Base-by-base conservation (phyloP, 805 yeast species). In the Wickerhamiella qilinensis region DNA sequence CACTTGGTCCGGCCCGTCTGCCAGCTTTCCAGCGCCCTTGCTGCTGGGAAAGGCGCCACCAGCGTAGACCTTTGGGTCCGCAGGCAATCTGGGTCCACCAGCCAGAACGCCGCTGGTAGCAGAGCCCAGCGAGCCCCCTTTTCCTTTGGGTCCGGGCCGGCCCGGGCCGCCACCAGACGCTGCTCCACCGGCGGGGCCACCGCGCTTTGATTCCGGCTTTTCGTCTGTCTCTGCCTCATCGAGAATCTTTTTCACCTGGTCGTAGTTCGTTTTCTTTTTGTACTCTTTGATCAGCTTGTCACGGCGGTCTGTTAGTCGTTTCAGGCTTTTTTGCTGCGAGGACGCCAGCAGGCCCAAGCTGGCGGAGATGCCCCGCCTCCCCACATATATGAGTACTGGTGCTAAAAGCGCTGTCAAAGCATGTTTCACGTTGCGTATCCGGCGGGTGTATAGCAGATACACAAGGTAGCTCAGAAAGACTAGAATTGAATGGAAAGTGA, bases 231-330 rank as follows among this genome's bases (percentile, higher is more conserved):
- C 82, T 46, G 71, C 85, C 49, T 85, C 66, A 37, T 68, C 70
- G 33, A 86, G 59, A 34, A 86, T 64, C n/a, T 78, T 74, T 55
- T 74, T 75, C 1, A 94, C 81, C 12, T 76, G 67, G 49, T 78
- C 70, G 55, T 73, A 88, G 46, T 81, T 78, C 14, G 94, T 80
- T 50, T 72, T 66, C 40, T 68, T 63, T 56, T 81, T 81, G 56
- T 80, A 62, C 43, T 75, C 80, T 18, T 76, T 79, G 36, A 80
- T 65, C 52, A 75, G 73, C 20, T 57, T 56, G 39, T 62, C 59
- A 43, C 76, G 83, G 35, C 63, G 55, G 19, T 60, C 62, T 40
- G 60, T 57, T 38, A 75, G 55, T 11, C 43, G 39, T 39, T 57
- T 55, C 34, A 68, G 46, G 20, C 41, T 33, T 24, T 44, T 46